A percentile compares a stretch with the other conserved stretches of the same genome.
phyloP scores from a whole-genome alignment of 2,329 filamentous ascomycete species.

The Esteya vermicola region DNA sequence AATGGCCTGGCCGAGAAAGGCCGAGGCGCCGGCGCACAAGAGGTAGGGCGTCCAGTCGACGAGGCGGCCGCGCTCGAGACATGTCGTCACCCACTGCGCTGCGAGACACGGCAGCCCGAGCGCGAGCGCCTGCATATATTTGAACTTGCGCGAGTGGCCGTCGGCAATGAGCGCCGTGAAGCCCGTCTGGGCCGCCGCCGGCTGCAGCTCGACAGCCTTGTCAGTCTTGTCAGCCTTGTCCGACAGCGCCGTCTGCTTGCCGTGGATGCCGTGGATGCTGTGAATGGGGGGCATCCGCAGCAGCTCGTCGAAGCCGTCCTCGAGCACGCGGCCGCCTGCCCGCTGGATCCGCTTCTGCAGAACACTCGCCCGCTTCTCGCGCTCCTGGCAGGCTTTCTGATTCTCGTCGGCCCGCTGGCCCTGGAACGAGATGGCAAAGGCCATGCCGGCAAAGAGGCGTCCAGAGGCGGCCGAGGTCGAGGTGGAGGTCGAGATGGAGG shows the following conservation, averaged over 20 bases:
- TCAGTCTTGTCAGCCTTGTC: constrained; percentile 13
- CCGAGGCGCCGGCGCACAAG: constrained; percentile 70
- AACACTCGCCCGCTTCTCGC: constrained; percentile 23
- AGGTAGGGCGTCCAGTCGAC: constrained; percentile 71
- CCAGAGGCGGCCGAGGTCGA: constrained; percentile 2
- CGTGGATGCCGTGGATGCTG: too few species aligned
- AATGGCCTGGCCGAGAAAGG: constrained; percentile 60
- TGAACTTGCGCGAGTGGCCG: constrained; percentile 69
- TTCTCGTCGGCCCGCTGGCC: constrained; percentile 34
- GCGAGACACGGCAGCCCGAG: constrained; percentile 79
- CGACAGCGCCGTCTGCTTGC: too few species aligned
- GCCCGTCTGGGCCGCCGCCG: constrained; percentile 39
- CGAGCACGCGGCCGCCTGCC: constrained; percentile 59
- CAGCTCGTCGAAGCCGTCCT: constrained; percentile 66
- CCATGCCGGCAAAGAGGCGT: constrained; percentile 62
- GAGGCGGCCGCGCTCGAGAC: constrained; percentile 43
- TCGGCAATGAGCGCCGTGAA: constrained; percentile 84
- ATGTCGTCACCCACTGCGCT: constrained; percentile 66
- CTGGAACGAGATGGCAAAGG: constrained; percentile 70
- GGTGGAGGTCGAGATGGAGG: too few species aligned
- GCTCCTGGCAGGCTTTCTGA: constrained; percentile 30
- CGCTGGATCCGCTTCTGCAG: constrained; percentile 49
- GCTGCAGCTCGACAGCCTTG: constrained; percentile 27
- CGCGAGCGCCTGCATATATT: constrained; percentile 90
- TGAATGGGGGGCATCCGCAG: constrained; percentile 40